These are phyloP conservation scores for Cystoisospora suis DNA, from an alignment of 169 alveolate genomes.

Conservation along the genomic window DNA sequence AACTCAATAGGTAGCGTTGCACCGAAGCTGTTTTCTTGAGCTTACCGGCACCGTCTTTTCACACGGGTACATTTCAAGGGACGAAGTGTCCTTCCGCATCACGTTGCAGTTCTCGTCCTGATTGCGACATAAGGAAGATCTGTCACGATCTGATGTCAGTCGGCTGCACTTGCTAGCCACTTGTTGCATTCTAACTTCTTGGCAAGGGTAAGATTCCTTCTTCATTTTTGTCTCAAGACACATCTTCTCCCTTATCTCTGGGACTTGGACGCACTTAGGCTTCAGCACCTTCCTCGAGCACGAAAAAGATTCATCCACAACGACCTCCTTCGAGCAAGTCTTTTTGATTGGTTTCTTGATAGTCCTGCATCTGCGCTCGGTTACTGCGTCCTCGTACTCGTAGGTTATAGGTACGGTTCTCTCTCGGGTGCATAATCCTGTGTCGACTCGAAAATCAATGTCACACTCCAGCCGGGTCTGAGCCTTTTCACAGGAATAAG, in stretches of 20 bases:
- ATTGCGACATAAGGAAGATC: background rate
- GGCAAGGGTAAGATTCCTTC: conserved; percentile 31
- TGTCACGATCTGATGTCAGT: background rate
- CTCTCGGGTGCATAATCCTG: conserved; percentile 17
- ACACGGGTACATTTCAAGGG: background rate
- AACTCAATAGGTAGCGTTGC: too few relatives aligned
- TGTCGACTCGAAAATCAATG: background rate
- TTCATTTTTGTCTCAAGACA: background rate
- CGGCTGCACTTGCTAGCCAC: conserved; percentile 4
- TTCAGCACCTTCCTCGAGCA: background rate
- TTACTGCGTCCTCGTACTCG: background rate
- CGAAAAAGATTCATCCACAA: background rate
- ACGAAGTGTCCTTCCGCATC: background rate
- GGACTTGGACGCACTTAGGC: background rate
- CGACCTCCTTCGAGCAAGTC: background rate
- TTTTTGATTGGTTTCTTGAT: background rate
- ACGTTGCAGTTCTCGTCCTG: background rate
- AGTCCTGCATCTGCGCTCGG: background rate
- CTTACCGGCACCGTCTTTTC: conserved; percentile 7
- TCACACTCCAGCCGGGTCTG: conserved; percentile 36
- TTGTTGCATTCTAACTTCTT: background rate
- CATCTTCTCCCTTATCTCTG: background rate
- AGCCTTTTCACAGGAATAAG: conserved; percentile 17
- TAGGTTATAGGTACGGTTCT: background rate
- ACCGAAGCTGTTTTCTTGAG: too few relatives aligned